Percentiles rank a stretch among this genome's conserved stretches.
These are phyloP conservation scores for Lomentospora prolificans DNA, from an alignment of 2,329 filamentous ascomycete genomes.

Conservation along the genomic window DNA sequence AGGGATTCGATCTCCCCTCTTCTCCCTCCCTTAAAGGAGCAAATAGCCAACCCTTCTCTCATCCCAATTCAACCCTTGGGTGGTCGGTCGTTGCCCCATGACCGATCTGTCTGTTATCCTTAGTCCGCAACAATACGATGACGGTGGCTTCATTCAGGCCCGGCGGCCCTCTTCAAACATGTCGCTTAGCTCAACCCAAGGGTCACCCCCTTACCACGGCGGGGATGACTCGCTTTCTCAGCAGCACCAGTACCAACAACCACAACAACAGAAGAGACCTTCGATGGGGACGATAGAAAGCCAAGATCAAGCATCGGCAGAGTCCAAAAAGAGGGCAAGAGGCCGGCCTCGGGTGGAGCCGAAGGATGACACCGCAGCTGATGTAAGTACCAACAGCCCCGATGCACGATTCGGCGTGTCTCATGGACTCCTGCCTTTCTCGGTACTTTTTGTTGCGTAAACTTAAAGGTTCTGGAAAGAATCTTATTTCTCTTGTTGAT, in stretches of 20 bases:
- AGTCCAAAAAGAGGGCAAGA: conserved; percentile 49
- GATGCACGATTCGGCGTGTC: too few species aligned
- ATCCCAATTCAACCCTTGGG: not conserved
- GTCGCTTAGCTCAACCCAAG: conserved; percentile 7
- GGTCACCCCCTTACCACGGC: conserved; percentile 17
- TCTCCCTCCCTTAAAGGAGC: not conserved
- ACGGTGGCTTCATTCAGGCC: conserved; percentile 18
- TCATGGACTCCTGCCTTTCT: conserved; percentile 9
- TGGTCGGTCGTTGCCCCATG: conserved; percentile 13
- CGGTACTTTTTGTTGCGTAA: too few species aligned
- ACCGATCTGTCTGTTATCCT: conserved; percentile 31
- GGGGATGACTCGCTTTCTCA: conserved; percentile 18
- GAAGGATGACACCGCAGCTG: conserved; percentile 67
- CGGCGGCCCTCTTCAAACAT: conserved; percentile 13
- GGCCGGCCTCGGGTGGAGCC: conserved; percentile 67
- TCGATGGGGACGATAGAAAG: not conserved
- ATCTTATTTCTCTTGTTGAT: conserved; percentile 6
- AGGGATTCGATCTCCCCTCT: not conserved
- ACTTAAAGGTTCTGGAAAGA: too few species aligned
- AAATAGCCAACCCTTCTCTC: not conserved
- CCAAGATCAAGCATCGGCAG: not conserved
- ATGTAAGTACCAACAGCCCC: conserved; percentile 62
- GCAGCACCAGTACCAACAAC: not conserved
- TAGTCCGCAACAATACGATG: conserved; percentile 35
- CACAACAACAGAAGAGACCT: not conserved